Evolutionary conservation across 805 yeast genomes (phyloP), one percentile per base, ranked within the genome.

Genomic region (Nakazawaea populi): DNA sequence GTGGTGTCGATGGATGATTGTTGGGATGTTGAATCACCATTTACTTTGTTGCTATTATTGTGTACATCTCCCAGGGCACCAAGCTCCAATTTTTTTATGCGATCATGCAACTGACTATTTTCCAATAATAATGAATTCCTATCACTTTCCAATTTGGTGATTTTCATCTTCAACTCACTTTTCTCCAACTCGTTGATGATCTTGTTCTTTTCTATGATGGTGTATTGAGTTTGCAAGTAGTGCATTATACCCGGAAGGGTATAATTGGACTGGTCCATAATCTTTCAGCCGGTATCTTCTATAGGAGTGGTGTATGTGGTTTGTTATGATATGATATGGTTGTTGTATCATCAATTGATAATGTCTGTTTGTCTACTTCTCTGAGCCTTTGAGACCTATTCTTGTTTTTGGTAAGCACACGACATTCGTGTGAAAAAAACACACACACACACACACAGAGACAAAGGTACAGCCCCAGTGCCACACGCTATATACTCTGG

Each of bases 201-300:
- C 56, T 78, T 72, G 60, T 67, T 67, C 37, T 63, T 59, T 47
- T 69, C 73, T 38, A 66, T 61, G 11, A 73, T 73, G 28, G 84
- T 78, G 62, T 79, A 79, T 55, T 79, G 84, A n/a, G 77, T 71
- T 41, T 82, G 81, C 52, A 79, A 64, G 58, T 79, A 79, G 58
- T 78, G 79, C 67, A 79, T 79, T 27, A 79, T 79, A 0, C 85
- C 85, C 0, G 85, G 85, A 12, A 79, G 67, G 3, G 83, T 77
- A 43, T 69, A 69, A 28, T 65, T 64, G 6, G 52, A 46, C 41
- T 58, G 57, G 24, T 50, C 53, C 53, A 50, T 50, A 11, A 11
- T 49, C 9, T 34, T 10, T 34, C 9, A 10, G 12, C 9, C 18
- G 49, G 42, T 4, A 36, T 18, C 9, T 10, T 18, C 8, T 34